Base-by-base conservation (phyloP, 495 filamentous ascomycete genomes). In the Penicillium flavigenum region DNA sequence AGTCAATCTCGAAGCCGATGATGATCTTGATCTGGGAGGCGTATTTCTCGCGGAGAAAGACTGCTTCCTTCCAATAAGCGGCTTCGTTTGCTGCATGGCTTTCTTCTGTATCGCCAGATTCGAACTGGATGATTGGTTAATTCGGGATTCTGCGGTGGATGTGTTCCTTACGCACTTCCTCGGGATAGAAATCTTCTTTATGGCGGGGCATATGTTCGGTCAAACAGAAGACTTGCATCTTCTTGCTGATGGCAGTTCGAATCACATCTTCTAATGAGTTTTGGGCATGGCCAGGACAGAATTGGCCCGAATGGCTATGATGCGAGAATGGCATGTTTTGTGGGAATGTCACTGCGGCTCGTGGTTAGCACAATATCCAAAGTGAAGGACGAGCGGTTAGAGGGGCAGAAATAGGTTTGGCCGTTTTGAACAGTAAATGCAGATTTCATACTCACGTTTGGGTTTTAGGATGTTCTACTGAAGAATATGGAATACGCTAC, bases 241-340 rank as follows among this genome's bases (percentile, higher is more conserved):
- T 86, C 55, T 84, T 79, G 47, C 75, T 67, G 70, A 98, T 92
- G 61, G 94, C 94, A 19, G 83, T 80, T 60, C 84, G 80, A 67
- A 98, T 79, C 55, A 98, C 83, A 59, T 90, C 86, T 67, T 96
- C 93, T 22, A 98, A 83, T 16, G 83, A 80, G 72, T 93, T 82
- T 67, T 86, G 82, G 22, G 93, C 94, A 76, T 98, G 94, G 63
- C 87, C 81, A 10, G 83, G 86, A 76, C 95, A 98, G 81, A 98
- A 98, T 73, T 98, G 89, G 49, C 94, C 95, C 47, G 92, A 97
- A 78, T 98, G 94, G 69, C 90, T 94, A 75, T 98, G 95, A 75
- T 97, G 94, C n/a, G 94, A 92, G 78, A 94, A 96, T 10, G 94
- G 92, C 94, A 98, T 98, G 34, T 41, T 59, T 36, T 39, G 26